Percentiles rank a stretch among this genome's conserved stretches.
Conservation (phyloP, 116 monocot species). For the Zostera marina region DNA sequence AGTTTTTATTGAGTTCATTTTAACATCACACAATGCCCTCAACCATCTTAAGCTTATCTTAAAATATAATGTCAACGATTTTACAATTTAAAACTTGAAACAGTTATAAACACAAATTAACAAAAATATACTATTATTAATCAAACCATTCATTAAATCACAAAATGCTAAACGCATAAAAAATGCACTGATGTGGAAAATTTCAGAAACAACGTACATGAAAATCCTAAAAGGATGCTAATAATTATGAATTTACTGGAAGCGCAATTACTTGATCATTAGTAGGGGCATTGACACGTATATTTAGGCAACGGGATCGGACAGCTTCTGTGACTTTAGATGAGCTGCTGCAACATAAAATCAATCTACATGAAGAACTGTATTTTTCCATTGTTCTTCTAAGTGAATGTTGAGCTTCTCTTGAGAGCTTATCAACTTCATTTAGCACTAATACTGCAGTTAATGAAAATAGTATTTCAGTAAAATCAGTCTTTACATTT, state of each 20-base stretch:
- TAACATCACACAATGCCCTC: no score
- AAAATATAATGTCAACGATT: no score
- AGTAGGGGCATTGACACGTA: constrained; percentile 74
- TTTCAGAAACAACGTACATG: neutral
- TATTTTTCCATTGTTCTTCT: constrained; percentile 98
- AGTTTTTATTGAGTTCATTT: no score
- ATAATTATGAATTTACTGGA: neutral
- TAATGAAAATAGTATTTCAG: neutral
- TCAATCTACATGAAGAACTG: constrained; percentile 82
- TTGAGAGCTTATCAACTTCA: constrained; percentile 97
- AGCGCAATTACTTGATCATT: constrained; percentile 45
- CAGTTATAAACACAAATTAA: no score
- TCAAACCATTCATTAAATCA: neutral
- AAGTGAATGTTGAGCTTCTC: constrained; percentile 98
- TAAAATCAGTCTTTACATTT: no score
- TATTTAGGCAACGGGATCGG: constrained; percentile 80
- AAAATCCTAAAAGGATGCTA: neutral
- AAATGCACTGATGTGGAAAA: neutral
- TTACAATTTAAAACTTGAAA: no score
- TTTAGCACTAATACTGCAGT: constrained; percentile 80
- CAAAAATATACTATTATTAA: neutral
- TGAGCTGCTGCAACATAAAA: constrained; percentile 93
- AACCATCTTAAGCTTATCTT: no score
- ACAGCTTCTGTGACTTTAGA: constrained; percentile 97
- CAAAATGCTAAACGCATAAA: neutral